Percentiles rank a stretch among this genome's conserved stretches.
Conservation (phyloP, 371 early-diverging fungal species). For the Umbelopsis sp. region DNA sequence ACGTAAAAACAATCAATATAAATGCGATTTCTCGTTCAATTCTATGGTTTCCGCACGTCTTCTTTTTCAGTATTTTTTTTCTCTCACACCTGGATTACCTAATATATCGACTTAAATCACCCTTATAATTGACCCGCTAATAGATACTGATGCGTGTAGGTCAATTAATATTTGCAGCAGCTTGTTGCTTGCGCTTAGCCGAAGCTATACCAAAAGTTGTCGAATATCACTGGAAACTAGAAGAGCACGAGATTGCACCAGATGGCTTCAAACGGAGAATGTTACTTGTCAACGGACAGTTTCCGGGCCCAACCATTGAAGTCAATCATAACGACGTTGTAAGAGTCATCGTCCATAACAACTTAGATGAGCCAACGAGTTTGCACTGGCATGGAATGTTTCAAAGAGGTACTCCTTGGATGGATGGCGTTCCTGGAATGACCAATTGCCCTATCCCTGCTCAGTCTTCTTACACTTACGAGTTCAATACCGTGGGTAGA, state of each 20-base stretch:
- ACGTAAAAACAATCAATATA: background rate
- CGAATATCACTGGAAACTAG: background rate
- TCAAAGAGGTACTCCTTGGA: conserved; percentile 62
- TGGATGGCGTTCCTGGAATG: conserved; percentile 71
- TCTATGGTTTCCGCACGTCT: background rate
- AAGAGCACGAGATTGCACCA: background rate
- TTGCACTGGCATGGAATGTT: conserved; percentile 78
- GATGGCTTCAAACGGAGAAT: conserved; percentile 2
- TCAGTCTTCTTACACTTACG: conserved; percentile 25
- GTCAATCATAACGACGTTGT: conserved; percentile 47
- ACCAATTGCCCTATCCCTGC: conserved; percentile 64
- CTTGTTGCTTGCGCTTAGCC: background rate
- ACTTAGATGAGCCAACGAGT: conserved; percentile 54
- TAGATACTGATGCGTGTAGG: background rate
- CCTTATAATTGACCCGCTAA: background rate
- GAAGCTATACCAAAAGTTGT: conserved; percentile 8
- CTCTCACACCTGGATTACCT: background rate
- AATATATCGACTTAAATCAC: background rate
- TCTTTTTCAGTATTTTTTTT: background rate
- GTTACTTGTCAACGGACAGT: conserved; percentile 47
- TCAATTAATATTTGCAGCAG: conserved; percentile 1
- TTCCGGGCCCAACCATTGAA: conserved; percentile 54
- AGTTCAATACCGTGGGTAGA: conserved; percentile 1
- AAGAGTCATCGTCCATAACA: conserved; percentile 50
- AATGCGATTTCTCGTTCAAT: background rate